A percentile compares a stretch with the other conserved stretches of the same genome.
These are phyloP conservation scores for Laetiporus sulphureus DNA, from an alignment of 1,284 basidiomycete genomes.

Conservation along the genomic window DNA sequence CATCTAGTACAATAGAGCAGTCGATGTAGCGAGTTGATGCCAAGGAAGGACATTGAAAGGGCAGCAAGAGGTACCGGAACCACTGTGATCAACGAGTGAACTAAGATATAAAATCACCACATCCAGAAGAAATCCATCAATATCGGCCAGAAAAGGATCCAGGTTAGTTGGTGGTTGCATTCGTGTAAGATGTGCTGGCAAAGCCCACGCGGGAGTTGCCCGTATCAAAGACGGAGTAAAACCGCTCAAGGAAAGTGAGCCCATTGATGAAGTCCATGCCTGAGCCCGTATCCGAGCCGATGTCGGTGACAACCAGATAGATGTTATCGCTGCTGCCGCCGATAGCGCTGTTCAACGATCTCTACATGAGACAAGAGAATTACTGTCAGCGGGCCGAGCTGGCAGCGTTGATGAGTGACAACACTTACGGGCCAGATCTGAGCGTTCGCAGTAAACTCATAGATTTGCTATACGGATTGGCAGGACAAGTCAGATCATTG, in stretches of 20 bases:
- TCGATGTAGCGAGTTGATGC: no score
- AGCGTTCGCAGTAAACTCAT: constrained; percentile 6
- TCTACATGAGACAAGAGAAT: constrained; percentile 12
- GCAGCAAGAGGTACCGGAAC: no score
- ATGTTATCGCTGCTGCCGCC: constrained; percentile 34
- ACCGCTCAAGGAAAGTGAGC: constrained; percentile 40
- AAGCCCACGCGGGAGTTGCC: constrained; percentile 37
- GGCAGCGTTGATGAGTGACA: neutral
- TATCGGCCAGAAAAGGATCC: no score
- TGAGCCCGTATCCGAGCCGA: constrained; percentile 21
- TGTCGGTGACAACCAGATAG: constrained; percentile 37
- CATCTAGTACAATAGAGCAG: no score
- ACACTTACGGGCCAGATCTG: constrained; percentile 9
- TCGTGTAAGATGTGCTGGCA: constrained; percentile 41
- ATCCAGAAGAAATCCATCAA: no score
- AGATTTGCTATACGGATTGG: constrained; percentile 2
- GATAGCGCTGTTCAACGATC: constrained; percentile 32
- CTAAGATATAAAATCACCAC: no score
- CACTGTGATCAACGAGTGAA: no score
- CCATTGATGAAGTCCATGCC: constrained; percentile 33
- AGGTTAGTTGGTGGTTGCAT: constrained; percentile 46
- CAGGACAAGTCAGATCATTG: neutral
- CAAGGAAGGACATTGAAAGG: no score
- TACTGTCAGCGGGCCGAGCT: no score
- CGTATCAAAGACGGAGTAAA: constrained; percentile 60